phyloP scores from a whole-genome alignment of 1,284 basidiomycete species.

The Bjerkandera adusta region DNA sequence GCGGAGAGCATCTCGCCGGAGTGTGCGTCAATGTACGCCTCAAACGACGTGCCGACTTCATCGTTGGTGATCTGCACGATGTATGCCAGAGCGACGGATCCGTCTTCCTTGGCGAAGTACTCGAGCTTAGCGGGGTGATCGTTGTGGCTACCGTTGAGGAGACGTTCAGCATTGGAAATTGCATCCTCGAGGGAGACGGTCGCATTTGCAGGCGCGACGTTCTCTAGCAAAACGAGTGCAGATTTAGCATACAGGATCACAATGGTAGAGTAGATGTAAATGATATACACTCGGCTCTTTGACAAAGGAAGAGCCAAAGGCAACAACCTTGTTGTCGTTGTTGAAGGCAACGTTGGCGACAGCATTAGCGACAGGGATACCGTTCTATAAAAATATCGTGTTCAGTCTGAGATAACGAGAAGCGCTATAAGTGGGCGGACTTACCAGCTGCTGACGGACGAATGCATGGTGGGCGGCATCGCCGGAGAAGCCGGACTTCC shows the following conservation, averaged over 20 bases:
- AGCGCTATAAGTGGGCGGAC: not conserved
- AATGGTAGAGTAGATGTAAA: not conserved
- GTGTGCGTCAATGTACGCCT: slow-evolving; percentile 62
- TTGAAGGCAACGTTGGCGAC: slow-evolving; percentile 45
- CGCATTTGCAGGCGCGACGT: slow-evolving; percentile 37
- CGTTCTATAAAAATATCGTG: slow-evolving; percentile 28
- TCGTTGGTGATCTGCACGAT: slow-evolving; percentile 57
- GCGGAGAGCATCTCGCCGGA: slow-evolving; percentile 51
- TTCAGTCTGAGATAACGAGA: not conserved
- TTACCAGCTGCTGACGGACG: slow-evolving; percentile 3
- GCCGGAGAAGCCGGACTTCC: not conserved
- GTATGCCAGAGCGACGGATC: slow-evolving; percentile 49
- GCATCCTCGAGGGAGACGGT: slow-evolving; percentile 35
- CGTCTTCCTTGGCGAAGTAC: slow-evolving; percentile 43
- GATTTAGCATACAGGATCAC: not conserved
- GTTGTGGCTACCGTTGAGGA: slow-evolving; percentile 41
- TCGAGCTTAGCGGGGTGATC: slow-evolving; percentile 40
- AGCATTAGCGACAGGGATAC: slow-evolving; percentile 41
- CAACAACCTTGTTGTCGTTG: slow-evolving; percentile 36
- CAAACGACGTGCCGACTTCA: slow-evolving; percentile 52
- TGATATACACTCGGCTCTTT: slow-evolving; percentile 42
- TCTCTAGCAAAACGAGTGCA: slow-evolving; percentile 21
- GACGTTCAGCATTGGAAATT: slow-evolving; percentile 38
- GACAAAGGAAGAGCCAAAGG: slow-evolving; percentile 52
- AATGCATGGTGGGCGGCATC: slow-evolving; percentile 4